Conservation (phyloP, 2,329 filamentous ascomycete genomes). For the Gnomoniopsis smithogilvyi region DNA sequence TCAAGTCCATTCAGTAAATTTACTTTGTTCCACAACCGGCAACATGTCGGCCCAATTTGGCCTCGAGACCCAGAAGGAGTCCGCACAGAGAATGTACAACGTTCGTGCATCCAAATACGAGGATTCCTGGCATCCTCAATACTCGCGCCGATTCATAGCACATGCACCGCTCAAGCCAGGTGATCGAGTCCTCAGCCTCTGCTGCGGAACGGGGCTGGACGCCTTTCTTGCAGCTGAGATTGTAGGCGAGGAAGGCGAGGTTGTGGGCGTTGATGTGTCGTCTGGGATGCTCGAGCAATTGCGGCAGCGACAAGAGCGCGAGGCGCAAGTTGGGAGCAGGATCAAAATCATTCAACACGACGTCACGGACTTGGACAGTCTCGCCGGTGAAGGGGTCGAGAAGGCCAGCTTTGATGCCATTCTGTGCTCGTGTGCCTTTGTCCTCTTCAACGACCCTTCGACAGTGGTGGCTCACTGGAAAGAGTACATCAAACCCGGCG, state of each 20-base stretch:
- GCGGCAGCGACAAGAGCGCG: constrained; percentile 20
- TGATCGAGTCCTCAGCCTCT: constrained; percentile 29
- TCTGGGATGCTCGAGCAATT: constrained; percentile 30
- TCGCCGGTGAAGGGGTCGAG: constrained; percentile 15
- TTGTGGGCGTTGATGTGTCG: constrained; percentile 31
- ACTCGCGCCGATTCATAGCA: constrained; percentile 28
- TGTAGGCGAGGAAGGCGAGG: constrained; percentile 24
- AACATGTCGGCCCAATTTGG: constrained; percentile 12
- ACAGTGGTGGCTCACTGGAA: constrained; percentile 27
- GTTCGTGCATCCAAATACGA: constrained; percentile 29
- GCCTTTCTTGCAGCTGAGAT: constrained; percentile 26
- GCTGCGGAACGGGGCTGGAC: constrained; percentile 34
- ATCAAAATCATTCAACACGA: constrained; percentile 27
- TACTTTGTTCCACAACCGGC: background rate
- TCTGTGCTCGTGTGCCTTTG: constrained; percentile 33
- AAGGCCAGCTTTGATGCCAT: constrained; percentile 28
- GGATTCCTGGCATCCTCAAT: constrained; percentile 31
- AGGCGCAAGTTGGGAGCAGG: constrained; percentile 17
- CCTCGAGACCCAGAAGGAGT: constrained; percentile 19
- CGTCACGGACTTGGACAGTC: constrained; percentile 24
- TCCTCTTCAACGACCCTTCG: constrained; percentile 27
- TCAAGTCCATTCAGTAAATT: too few relatives aligned
- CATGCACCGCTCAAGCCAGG: constrained; percentile 23
- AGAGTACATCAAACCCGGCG: constrained; percentile 26
- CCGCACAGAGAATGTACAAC: constrained; percentile 29